Conservation (phyloP, 2,329 filamentous ascomycete genomes). For the Apiospora rasikravindrae region DNA sequence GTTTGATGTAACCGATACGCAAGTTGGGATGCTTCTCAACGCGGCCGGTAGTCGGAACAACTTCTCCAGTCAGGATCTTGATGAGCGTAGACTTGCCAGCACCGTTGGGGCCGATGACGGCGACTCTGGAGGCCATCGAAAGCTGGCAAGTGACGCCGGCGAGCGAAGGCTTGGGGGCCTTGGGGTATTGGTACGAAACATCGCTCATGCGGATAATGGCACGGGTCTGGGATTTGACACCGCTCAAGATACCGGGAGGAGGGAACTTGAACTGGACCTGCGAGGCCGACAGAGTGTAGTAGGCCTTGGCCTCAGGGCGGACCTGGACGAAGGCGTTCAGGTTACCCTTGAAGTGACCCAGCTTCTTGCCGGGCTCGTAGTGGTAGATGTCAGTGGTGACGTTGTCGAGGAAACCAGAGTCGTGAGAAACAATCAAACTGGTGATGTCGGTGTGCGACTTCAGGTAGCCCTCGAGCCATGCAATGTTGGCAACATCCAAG, state of each 20-base stretch:
- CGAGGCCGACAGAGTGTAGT: conserved; percentile 91
- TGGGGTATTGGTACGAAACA: conserved; percentile 93
- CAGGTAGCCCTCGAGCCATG: conserved; percentile 94
- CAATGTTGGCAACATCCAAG: conserved; percentile 93
- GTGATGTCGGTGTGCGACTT: conserved; percentile 97
- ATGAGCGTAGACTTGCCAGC: conserved; percentile 98
- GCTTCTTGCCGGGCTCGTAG: conserved; percentile 95
- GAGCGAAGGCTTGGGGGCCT: conserved; percentile 84
- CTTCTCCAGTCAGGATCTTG: conserved; percentile 94
- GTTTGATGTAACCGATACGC: conserved; percentile 99
- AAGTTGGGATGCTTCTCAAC: conserved; percentile 99
- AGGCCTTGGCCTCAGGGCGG: conserved; percentile 94
- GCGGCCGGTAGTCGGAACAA: conserved; percentile 79
- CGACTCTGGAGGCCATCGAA: conserved; percentile 87
- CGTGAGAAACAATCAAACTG: conserved; percentile 96
- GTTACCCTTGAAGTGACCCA: conserved; percentile 84
- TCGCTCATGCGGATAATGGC: conserved; percentile 95
- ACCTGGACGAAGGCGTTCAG: conserved; percentile 83
- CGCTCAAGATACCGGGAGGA: conserved; percentile 88
- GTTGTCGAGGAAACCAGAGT: conserved; percentile 95
- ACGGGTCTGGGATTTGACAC: conserved; percentile 93
- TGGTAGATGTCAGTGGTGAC: conserved; percentile 99
- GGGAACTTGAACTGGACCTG: conserved; percentile 98
- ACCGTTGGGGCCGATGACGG: conserved; percentile 96
- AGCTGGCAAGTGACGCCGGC: conserved; percentile 86